Percentiles rank a stretch among this genome's conserved stretches.
Evolutionary conservation across 805 yeast species (phyloP).

Genomic region (Zygosaccharomyces pseudorouxii): DNA sequence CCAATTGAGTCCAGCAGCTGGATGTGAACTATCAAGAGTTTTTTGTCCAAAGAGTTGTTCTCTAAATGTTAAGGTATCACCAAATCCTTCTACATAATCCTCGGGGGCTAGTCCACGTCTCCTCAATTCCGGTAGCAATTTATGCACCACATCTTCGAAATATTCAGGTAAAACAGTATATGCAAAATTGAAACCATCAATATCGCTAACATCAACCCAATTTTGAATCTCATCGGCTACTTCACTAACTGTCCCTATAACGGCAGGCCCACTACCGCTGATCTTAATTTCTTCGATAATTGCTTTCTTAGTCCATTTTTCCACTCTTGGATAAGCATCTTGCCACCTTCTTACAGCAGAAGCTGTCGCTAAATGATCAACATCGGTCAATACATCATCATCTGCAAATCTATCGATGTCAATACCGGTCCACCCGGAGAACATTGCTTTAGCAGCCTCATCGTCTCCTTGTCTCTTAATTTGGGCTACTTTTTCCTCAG

Average conservation of each 20-base stretch:
- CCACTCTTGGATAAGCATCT: conserved; percentile 19
- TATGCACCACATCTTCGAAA: conserved; percentile 39
- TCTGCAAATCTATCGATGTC: conserved; percentile 38
- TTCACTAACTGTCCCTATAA: conserved; percentile 36
- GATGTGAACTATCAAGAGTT: conserved; percentile 16
- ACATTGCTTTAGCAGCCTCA: conserved; percentile 43
- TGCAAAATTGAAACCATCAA: conserved; percentile 45
- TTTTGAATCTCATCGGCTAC: conserved; percentile 40
- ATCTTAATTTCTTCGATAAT: conserved; percentile 32
- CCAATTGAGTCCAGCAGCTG: conserved; percentile 24
- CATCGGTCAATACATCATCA: conserved; percentile 37
- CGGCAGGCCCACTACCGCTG: conserved; percentile 31
- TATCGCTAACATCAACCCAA: conserved; percentile 39
- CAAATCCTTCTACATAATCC: conserved; percentile 30
- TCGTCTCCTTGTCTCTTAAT: conserved; percentile 34
- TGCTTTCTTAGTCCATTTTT: conserved; percentile 23
- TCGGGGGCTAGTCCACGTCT: conserved; percentile 36
- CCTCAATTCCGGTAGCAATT: conserved; percentile 38
- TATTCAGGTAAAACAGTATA: conserved; percentile 37
- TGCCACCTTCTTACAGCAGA: conserved; percentile 33
- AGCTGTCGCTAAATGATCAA: conserved; percentile 30
- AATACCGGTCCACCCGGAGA: conserved; percentile 45
- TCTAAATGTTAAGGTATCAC: conserved; percentile 33
- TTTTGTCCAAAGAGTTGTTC: conserved; percentile 35
- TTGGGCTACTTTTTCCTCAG: conserved; percentile 36